phyloP scores from a whole-genome alignment of 129 eudicot species.

The Ambrosia trifida region DNA sequence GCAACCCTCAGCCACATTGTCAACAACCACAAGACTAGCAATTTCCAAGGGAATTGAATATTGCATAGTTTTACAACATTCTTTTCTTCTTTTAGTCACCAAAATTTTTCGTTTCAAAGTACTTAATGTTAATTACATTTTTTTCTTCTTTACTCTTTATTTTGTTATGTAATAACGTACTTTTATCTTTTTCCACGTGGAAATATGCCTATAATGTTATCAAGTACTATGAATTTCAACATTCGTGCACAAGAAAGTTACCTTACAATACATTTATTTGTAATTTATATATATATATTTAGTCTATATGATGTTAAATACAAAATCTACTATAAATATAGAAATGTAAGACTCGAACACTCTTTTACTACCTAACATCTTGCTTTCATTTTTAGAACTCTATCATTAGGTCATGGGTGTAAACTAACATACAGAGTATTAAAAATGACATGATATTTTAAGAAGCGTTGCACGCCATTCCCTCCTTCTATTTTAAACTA shows the following conservation, averaged over 20 bases:
- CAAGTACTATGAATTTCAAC: neutral
- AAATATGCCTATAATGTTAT: neutral
- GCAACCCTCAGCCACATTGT: slow-evolving; percentile 11
- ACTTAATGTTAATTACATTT: slow-evolving; percentile 27
- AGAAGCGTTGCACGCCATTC: too few relatives aligned
- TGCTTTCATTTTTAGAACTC: too few relatives aligned
- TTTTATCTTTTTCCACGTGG: slow-evolving; percentile 4
- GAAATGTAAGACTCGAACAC: too few relatives aligned
- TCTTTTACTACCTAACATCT: too few relatives aligned
- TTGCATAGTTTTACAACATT: slow-evolving; percentile 25
- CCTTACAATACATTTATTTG: neutral
- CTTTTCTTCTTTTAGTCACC: slow-evolving; percentile 40
- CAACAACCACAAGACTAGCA: slow-evolving; percentile 31
- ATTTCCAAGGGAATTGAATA: slow-evolving; percentile 30
- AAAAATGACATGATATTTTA: too few relatives aligned
- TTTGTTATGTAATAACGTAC: slow-evolving; percentile 12
- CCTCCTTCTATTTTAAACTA: too few relatives aligned
- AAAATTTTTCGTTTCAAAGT: slow-evolving; percentile 1
- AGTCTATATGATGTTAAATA: neutral
- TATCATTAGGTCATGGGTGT: too few relatives aligned
- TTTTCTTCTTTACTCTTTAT: neutral
- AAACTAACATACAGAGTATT: too few relatives aligned
- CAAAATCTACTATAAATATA: too few relatives aligned
- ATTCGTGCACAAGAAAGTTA: neutral
- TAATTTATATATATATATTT: neutral